phyloP scores from a whole-genome alignment of 2,329 filamentous ascomycete species.

The Talaromyces funiculosus region DNA sequence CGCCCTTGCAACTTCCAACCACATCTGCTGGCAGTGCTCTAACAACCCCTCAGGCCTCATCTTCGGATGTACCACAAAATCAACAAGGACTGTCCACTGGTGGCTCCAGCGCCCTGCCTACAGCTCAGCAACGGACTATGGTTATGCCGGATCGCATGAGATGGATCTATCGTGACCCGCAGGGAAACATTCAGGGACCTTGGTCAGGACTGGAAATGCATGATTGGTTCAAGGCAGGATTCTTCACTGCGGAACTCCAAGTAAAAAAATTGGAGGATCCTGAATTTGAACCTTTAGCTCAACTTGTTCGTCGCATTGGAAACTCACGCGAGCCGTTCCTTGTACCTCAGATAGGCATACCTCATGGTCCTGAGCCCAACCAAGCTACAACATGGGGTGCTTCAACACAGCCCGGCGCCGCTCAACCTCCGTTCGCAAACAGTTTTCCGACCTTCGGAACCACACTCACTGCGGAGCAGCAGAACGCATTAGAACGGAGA shows the following conservation, averaged over 20 bases:
- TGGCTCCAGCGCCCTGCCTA: constrained; percentile 60
- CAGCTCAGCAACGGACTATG: constrained; percentile 75
- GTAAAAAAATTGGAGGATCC: constrained; percentile 92
- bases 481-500: constrained; percentile 90
- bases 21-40: constrained; percentile 30
- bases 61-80: constrained; percentile 26
- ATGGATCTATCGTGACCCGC: constrained; percentile 96
- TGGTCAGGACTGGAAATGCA: constrained; percentile 99
- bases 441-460: constrained; percentile 96
- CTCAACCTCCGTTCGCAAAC: constrained; percentile 82
- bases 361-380: constrained; percentile 68
- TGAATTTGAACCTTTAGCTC: constrained; percentile 91
- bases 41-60: constrained; percentile 24
- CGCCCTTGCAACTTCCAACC: constrained; percentile 31
- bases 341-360: constrained; percentile 92
- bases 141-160: constrained; percentile 99
- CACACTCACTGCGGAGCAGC: constrained; percentile 92
- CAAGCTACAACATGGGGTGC: constrained; percentile 44
- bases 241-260: constrained; percentile 89
- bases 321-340: constrained; percentile 97
- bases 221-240: constrained; percentile 98
- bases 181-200: constrained; percentile 85
- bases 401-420: constrained; percentile 48
- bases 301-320: constrained; percentile 89
- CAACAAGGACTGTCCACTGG: constrained; percentile 30